phyloP scores from a whole-genome alignment of 192 early-diverging fungal species.

The Bifiguratus adelaidae region DNA sequence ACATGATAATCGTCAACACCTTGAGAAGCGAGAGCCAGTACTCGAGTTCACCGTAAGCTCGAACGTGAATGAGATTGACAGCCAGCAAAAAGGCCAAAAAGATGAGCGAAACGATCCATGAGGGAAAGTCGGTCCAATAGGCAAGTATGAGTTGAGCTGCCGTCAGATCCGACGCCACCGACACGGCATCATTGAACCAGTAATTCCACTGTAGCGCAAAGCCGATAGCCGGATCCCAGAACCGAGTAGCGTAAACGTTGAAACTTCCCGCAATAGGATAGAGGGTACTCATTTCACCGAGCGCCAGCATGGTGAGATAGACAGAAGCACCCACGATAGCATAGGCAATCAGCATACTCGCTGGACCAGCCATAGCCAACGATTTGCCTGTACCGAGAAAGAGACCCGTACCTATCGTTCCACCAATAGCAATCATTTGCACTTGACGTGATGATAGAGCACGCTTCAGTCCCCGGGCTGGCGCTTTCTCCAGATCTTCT shows the following conservation, averaged over 20 bases:
- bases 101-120: constrained; percentile 26
- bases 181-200: constrained; percentile 51
- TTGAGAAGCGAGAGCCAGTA: constrained; percentile 67
- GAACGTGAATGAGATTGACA: constrained; percentile 12
- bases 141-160: constrained; percentile 69
- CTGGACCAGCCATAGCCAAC: constrained; percentile 57
- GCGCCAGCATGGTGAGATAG: constrained; percentile 53
- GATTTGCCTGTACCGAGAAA: constrained; percentile 65
- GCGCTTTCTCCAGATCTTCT: no score
- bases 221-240: constrained; percentile 65
- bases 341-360: constrained; percentile 60
- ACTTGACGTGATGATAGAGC: no score
- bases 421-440: background rate
- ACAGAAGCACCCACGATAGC: constrained; percentile 45
- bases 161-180: constrained; percentile 65
- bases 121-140: constrained; percentile 42
- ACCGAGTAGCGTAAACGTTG: constrained; percentile 69
- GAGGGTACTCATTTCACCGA: constrained; percentile 74
- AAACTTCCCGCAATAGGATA: constrained; percentile 75
- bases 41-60: constrained; percentile 51
- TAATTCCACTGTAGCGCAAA: constrained; percentile 63
- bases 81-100: constrained; percentile 9
- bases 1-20: constrained; percentile 57
- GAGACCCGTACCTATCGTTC: constrained; percentile 48
- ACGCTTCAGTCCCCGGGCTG: no score